A percentile compares a stretch with the other conserved stretches of the same genome.
Conservation (phyloP, 371 early-diverging fungal species). For the Rhizomucor miehei region DNA sequence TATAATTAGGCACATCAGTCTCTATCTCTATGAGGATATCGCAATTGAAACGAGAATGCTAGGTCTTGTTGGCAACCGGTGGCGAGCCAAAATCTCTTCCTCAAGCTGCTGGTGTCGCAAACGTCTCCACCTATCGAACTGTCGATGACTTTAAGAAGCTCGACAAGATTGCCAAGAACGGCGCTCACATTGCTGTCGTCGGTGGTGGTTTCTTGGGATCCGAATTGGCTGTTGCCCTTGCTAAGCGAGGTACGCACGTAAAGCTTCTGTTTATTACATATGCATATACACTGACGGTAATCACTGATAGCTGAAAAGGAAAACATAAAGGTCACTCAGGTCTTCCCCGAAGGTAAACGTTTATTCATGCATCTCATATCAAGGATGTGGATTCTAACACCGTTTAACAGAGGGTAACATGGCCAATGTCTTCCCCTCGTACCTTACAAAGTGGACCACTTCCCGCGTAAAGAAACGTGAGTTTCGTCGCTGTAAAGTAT, state of each 20-base stretch:
- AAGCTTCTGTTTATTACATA: background rate
- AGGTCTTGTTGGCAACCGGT: constrained; percentile 72
- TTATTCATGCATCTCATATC: too few relatives aligned
- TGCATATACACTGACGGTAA: background rate
- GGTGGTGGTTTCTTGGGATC: constrained; percentile 81
- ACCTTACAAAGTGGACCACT: constrained; percentile 73
- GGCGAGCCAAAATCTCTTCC: constrained; percentile 63
- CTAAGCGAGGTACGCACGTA: constrained; percentile 43
- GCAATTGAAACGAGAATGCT: background rate
- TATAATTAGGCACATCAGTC: background rate
- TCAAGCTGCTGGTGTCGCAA: constrained; percentile 25
- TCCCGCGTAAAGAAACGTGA: constrained; percentile 50
- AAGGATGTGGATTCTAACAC: too few relatives aligned
- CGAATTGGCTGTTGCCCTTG: constrained; percentile 69
- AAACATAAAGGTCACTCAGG: constrained; percentile 61
- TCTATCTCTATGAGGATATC: background rate
- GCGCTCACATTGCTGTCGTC: constrained; percentile 59
- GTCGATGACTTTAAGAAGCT: constrained; percentile 61
- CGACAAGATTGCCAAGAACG: constrained; percentile 48
- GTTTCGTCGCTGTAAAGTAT: constrained; percentile 8
- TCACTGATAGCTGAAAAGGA: constrained; percentile 37
- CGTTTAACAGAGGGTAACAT: constrained; percentile 56
- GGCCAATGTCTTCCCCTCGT: constrained; percentile 70
- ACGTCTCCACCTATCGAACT: constrained; percentile 66
- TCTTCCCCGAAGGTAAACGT: constrained; percentile 62